Conservation (phyloP, 345 rosid species). For the Alliaria petiolata region DNA sequence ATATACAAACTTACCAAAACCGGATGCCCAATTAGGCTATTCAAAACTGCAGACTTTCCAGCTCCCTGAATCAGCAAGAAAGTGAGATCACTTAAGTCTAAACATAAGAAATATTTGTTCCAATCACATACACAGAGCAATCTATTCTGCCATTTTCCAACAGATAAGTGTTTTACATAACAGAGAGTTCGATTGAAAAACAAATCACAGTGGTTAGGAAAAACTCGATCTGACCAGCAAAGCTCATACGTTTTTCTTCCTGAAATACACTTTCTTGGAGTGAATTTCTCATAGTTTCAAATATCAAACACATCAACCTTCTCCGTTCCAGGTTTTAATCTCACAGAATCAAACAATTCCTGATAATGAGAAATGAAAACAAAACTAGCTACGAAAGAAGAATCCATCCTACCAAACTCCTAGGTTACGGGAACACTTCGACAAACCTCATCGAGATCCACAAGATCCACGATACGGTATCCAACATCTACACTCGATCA, state of each 20-base stretch:
- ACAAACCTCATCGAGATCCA: conserved; percentile 30
- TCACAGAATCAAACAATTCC: not conserved
- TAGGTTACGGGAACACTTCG: conserved; percentile 4
- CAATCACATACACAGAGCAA: not conserved
- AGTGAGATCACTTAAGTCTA: not conserved
- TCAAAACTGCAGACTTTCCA: conserved; percentile 93
- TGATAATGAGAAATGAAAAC: not conserved
- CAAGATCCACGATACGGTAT: conserved; percentile 26
- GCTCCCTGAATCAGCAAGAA: conserved; percentile 56
- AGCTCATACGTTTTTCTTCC: not conserved
- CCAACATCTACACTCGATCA: conserved; percentile 11
- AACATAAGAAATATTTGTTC: not conserved
- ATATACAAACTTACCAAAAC: conserved; percentile 61
- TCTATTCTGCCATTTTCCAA: not conserved
- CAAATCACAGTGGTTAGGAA: not conserved
- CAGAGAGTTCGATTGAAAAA: not conserved
- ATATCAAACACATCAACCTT: not conserved
- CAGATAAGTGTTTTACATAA: not conserved
- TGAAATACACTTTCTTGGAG: not conserved
- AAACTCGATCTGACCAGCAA: not conserved
- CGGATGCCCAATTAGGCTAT: conserved; percentile 90
- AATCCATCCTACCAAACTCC: conserved; percentile 15
- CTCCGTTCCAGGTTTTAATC: not conserved
- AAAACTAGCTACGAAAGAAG: not conserved
- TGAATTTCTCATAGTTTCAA: not conserved